phyloP scores from a whole-genome alignment of 192 early-diverging fungal genomes.

The Coemansia sp. region DNA sequence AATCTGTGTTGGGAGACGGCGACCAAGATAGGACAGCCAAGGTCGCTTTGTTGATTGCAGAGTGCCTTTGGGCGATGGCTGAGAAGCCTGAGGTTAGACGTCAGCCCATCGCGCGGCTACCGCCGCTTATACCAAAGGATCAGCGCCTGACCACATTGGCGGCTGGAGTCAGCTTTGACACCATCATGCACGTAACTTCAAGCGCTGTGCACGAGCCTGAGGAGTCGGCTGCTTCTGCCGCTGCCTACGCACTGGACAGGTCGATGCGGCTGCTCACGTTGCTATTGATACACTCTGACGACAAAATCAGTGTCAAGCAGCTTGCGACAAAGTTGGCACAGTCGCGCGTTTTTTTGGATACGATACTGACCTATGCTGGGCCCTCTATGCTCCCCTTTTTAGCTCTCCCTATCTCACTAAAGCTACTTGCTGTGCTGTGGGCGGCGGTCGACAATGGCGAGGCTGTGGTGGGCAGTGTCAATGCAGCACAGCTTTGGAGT shows the following conservation, averaged over 20 bases:
- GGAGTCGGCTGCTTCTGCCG: constrained; percentile 32
- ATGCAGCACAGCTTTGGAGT: constrained; percentile 21
- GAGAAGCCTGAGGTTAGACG: constrained; percentile 47
- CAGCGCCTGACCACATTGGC: constrained; percentile 29
- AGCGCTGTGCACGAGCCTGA: constrained; percentile 25
- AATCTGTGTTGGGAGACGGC: constrained; percentile 16
- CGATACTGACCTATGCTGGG: constrained; percentile 36
- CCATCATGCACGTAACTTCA: constrained; percentile 33
- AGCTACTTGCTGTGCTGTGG: constrained; percentile 44
- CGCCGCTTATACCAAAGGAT: constrained; percentile 44
- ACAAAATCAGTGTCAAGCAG: neutral
- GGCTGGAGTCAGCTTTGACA: constrained; percentile 15
- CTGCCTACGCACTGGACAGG: constrained; percentile 45
- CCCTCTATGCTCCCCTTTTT: constrained; percentile 49
- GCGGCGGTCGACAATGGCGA: constrained; percentile 14
- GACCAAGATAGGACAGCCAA: neutral
- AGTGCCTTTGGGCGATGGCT: constrained; percentile 33
- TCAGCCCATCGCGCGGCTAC: constrained; percentile 44
- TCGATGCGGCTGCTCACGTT: constrained; percentile 30
- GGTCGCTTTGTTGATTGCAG: constrained; percentile 15
- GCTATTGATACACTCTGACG: constrained; percentile 5
- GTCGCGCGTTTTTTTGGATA: constrained; percentile 31
- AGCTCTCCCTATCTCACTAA: constrained; percentile 25
- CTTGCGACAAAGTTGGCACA: constrained; percentile 23
- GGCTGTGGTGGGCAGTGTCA: constrained; percentile 10